Base-by-base conservation (phyloP, 306 rosid species). In the Trifolium subterraneum region DNA sequence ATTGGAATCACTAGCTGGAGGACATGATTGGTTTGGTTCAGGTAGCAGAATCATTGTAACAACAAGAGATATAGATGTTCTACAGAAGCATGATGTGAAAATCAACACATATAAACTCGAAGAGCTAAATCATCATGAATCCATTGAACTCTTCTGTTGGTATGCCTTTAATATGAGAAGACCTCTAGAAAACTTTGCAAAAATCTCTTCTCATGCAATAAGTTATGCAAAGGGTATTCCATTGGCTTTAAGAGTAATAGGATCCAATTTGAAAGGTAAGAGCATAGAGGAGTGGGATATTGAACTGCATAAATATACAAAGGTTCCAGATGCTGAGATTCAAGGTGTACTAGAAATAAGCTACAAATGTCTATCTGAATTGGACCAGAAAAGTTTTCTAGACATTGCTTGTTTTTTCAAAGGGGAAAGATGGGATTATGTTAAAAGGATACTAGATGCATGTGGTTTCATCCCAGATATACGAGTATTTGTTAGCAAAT, bases 401-500 rank as follows among this genome's bases (percentile, higher is more conserved):
- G 58, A 51, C 58, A 51, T 51, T 18, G 58, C 58, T 7, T 51
- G 58, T 51, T 51, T 18, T 18, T 51, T 51, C 58, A 51, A 18
- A 51, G 58, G 58, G 25, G 58, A 51, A 51, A 51, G 58, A 18
- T 51, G 58, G 58, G 58, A 51, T 8, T 51, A 51, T 51, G 58
- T 18, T 51, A n/a, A 48, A 48, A 48, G 20, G 20, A 48, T 48
- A 48, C 55, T 48, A 48, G 55, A 48, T 2, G 55, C 55, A 6
- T 48, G 55, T 48, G 55, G n/a, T 48, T 48, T 48, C 55, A n/a
- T 0, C 20, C 55, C 55, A n/a, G 55, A 15, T 48, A 48, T 48
- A 48, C 3, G 55, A 2, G 20, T n/a, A 18, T 19, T 52, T 52
- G 14, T 18, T 8, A 18, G 13, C 2, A 52, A 19, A 50, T 50